Conservation (phyloP, 371 early-diverging fungal genomes). For the Fennellomyces sp. region DNA sequence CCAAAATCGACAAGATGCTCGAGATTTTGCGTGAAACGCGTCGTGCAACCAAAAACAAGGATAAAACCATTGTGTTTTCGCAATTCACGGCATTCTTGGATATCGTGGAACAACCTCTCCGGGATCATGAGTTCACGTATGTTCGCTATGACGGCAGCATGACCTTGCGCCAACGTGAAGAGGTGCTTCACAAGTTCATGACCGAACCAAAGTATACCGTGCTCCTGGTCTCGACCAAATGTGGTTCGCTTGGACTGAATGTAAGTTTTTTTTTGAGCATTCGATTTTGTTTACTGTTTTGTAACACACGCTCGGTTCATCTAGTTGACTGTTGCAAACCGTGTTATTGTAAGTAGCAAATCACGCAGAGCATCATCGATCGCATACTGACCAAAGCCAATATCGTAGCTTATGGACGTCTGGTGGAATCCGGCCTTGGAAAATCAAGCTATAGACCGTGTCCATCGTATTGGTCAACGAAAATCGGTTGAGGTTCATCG, state of each 20-base stretch:
- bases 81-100: constrained; percentile 67
- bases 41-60: constrained; percentile 25
- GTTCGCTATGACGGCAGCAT: constrained; percentile 57
- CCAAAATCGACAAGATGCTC: constrained; percentile 58
- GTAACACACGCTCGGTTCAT: too few species aligned
- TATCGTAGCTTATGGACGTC: constrained; percentile 51
- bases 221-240: constrained; percentile 68
- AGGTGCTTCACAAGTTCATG: constrained; percentile 48
- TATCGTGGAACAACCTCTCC: constrained; percentile 68
- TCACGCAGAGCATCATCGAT: not conserved
- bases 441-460: constrained; percentile 62
- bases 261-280: constrained; percentile 58
- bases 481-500: constrained; percentile 24
- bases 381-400: too few species aligned
- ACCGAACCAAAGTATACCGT: constrained; percentile 53
- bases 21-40: constrained; percentile 41
- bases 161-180: constrained; percentile 39
- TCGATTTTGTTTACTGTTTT: too few species aligned
- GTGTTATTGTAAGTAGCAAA: constrained; percentile 6
- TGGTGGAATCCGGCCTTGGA: constrained; percentile 75
- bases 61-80: constrained; percentile 84
- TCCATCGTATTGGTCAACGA: constrained; percentile 39
- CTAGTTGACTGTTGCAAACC: constrained; percentile 17
- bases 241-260: constrained; percentile 71
- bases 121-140: constrained; percentile 33